A percentile compares a stretch with the other conserved stretches of the same genome.
phyloP scores from a whole-genome alignment of 441 rosid species.

The Populus hybrid region DNA sequence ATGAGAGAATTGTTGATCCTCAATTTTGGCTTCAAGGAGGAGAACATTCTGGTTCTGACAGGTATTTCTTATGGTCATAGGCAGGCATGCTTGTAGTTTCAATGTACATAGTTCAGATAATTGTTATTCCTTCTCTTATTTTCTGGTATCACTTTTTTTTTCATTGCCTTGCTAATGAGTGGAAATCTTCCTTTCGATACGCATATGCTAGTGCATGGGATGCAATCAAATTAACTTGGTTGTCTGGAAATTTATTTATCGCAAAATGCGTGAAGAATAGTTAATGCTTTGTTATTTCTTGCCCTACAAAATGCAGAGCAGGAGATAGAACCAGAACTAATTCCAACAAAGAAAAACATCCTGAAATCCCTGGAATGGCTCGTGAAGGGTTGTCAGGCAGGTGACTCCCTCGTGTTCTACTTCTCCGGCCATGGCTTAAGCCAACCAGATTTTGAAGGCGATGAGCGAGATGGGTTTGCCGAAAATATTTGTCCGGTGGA shows the following conservation, averaged over 20 bases:
- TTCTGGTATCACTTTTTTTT: neutral
- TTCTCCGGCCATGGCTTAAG: slow-evolving; percentile 55
- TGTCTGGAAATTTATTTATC: neutral
- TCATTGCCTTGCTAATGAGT: neutral
- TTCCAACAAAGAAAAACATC: slow-evolving; percentile 52
- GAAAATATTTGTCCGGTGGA: slow-evolving; percentile 55
- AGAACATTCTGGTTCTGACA: slow-evolving; percentile 39
- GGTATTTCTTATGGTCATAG: slow-evolving; percentile 20
- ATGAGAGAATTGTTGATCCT: slow-evolving; percentile 31
- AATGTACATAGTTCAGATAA: neutral
- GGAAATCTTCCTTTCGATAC: neutral
- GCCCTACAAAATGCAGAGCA: slow-evolving; percentile 20
- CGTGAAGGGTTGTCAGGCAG: slow-evolving; percentile 27
- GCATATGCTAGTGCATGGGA: neutral
- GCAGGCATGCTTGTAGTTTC: neutral
- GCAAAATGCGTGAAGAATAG: neutral
- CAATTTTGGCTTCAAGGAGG: slow-evolving; percentile 10
- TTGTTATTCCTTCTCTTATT: neutral
- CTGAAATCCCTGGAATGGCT: slow-evolving; percentile 40
- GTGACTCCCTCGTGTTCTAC: slow-evolving; percentile 47
- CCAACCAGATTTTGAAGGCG: slow-evolving; percentile 32
- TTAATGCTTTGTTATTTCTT: neutral
- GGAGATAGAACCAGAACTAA: slow-evolving; percentile 18
- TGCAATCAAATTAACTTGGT: neutral
- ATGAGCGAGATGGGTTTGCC: slow-evolving; percentile 52